Evolutionary conservation across 371 early-diverging fungal species (phyloP).

Genomic region (Coemansia sp.): DNA sequence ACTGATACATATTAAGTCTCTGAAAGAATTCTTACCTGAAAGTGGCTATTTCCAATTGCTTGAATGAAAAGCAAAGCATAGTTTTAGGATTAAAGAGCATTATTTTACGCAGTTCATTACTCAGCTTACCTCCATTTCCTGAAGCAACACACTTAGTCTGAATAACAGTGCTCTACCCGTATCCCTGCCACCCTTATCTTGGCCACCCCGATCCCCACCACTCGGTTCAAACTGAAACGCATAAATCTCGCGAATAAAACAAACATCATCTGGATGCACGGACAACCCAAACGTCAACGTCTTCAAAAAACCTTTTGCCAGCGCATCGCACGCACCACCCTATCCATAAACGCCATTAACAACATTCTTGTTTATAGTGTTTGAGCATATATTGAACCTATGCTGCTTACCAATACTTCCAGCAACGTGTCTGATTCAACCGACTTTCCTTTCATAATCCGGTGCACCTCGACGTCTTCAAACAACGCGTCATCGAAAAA

Average conservation of each 20-base stretch:
- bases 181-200: neutral
- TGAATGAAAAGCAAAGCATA: neutral
- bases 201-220: neutral
- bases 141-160: constrained; percentile 11
- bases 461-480: constrained; percentile 21
- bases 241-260: constrained; percentile 43
- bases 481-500: constrained; percentile 20
- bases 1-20: neutral
- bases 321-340: constrained; percentile 21
- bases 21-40: constrained; percentile 5
- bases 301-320: constrained; percentile 10
- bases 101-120: no score
- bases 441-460: constrained; percentile 22
- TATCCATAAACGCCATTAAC: neutral
- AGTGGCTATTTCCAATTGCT: constrained; percentile 12
- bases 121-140: constrained; percentile 37
- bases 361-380: neutral
- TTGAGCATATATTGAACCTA: neutral
- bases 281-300: constrained; percentile 38
- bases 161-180: neutral
- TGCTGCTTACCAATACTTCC: constrained; percentile 4
- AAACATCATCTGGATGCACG: constrained; percentile 6
- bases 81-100: neutral
- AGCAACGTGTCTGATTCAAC: constrained; percentile 34
- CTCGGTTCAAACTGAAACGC: constrained; percentile 24